Percentiles rank a stretch among this genome's conserved stretches.
Conservation (phyloP, 352 stramenopile genomes). For the Phytopythium montanum region DNA sequence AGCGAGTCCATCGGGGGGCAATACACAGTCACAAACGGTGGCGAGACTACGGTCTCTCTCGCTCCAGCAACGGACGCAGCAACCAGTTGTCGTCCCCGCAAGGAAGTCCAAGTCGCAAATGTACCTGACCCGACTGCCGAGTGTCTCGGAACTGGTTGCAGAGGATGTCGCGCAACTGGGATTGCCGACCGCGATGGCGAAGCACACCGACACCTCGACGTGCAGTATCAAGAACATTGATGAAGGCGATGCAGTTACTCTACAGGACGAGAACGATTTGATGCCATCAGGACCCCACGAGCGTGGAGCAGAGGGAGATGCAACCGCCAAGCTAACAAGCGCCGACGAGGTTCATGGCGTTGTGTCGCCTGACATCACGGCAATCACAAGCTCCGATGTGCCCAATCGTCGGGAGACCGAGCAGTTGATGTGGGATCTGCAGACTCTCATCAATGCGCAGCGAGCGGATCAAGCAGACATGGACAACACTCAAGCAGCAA, state of each 20-base stretch:
- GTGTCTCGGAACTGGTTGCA: constrained; percentile 23
- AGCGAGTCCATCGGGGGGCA: not conserved
- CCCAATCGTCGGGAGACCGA: constrained; percentile 2
- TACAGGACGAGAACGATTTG: not conserved
- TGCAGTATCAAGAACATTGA: no score
- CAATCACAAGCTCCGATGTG: not conserved
- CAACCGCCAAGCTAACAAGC: not conserved
- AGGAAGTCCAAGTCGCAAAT: constrained; percentile 22
- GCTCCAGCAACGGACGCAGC: constrained; percentile 10
- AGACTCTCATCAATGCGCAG: constrained; percentile 2
- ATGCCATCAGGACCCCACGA: not conserved
- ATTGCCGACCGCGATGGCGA: not conserved
- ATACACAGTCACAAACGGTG: not conserved
- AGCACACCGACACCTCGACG: not conserved
- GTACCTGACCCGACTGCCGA: constrained; percentile 25
- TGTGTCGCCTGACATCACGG: not conserved
- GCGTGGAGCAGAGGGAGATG: not conserved
- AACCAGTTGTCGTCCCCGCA: constrained; percentile 14
- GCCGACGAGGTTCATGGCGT: not conserved
- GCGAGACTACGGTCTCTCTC: constrained; percentile 20
- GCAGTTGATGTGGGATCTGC: constrained; percentile 1
- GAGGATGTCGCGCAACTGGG: not conserved
- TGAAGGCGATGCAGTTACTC: not conserved
- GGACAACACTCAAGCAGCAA: not conserved
- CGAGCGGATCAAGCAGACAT: not conserved